phyloP scores from a whole-genome alignment of 208 protist genomes.

The Novymonas esmeraldas region DNA sequence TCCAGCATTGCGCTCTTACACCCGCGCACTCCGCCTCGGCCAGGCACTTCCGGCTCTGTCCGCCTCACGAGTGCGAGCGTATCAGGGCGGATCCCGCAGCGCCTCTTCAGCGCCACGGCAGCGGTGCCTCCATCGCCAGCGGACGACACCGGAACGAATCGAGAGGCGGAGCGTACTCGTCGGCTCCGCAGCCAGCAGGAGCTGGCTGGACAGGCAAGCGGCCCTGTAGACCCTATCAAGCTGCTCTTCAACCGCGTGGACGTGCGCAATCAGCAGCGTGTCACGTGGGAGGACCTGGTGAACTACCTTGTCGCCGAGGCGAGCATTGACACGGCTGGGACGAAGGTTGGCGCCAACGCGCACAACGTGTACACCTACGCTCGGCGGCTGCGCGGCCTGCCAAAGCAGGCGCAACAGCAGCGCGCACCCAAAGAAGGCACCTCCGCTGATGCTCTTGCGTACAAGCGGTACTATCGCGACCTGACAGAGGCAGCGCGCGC shows the following conservation, averaged over 20 bases:
- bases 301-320: constrained; percentile 59
- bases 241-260: constrained; percentile 60
- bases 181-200: constrained; percentile 28
- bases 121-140: neutral
- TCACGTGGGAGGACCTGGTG: constrained; percentile 68
- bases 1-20: neutral
- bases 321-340: constrained; percentile 3
- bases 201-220: constrained; percentile 12
- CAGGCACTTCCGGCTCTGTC: neutral
- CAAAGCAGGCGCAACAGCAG: constrained; percentile 4
- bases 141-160: constrained; percentile 11
- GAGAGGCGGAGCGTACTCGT: constrained; percentile 17
- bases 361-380: constrained; percentile 55
- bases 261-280: constrained; percentile 38
- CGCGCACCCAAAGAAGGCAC: neutral
- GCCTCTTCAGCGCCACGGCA: neutral
- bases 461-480: constrained; percentile 14
- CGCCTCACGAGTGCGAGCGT: neutral
- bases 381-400: constrained; percentile 16
- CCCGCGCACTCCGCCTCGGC: neutral
- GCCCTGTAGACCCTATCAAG: constrained; percentile 36
- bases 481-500: neutral
- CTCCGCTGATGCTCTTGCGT: neutral
- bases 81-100: neutral
- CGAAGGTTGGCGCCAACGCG: constrained; percentile 21